Evolutionary conservation across 805 yeast species (phyloP), one percentile per base, ranked within the genome.

Genomic region (Ogataea methanolica): DNA sequence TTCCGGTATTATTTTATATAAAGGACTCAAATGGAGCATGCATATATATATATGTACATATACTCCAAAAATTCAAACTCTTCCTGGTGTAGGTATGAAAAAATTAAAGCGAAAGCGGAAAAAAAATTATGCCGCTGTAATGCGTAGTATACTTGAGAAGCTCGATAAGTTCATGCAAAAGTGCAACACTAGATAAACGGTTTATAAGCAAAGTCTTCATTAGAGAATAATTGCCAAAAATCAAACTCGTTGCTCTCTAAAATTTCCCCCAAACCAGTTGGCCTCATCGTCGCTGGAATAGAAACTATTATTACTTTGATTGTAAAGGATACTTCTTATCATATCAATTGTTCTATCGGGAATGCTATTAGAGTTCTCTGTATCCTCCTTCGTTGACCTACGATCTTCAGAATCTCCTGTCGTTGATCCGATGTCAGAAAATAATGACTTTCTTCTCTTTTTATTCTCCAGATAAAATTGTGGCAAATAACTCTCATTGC

Each of bases 231-330:
- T 26, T 33, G 16, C 2, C 21, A 19, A 19, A 19, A 8, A 29
- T 44, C 36, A 55, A n/a, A 50, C 55, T 29, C 37, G 42, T 33
- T 52, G 52, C 33, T 45, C 48, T 45, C 44, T 48, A n/a, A 54
- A 45, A 38, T 58, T 58, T 4, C 57, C 56, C 16, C 63, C 63
- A 45, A 60, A 54, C 63, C 63, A 60, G 19, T 39, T 44, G 9
- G 48, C 43, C 17, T 58, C 62, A 15, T 58, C 61, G 17, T 58
- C 62, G 39, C 56, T 52, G 17, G 47, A 49, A 5, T 41, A 37
- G 33, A 45, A 40, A 33, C 50, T 51, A 22, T 42, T 44, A 42
- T 48, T 46, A 21, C 38, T 48, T 15, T 47, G 39, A 29, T 36
- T 42, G 31, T 44, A 49, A 19, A 52, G 37, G 6, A 49, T 48